phyloP scores from a whole-genome alignment of 2,329 filamentous ascomycete genomes.

The Hymenoscyphus salicellus region DNA sequence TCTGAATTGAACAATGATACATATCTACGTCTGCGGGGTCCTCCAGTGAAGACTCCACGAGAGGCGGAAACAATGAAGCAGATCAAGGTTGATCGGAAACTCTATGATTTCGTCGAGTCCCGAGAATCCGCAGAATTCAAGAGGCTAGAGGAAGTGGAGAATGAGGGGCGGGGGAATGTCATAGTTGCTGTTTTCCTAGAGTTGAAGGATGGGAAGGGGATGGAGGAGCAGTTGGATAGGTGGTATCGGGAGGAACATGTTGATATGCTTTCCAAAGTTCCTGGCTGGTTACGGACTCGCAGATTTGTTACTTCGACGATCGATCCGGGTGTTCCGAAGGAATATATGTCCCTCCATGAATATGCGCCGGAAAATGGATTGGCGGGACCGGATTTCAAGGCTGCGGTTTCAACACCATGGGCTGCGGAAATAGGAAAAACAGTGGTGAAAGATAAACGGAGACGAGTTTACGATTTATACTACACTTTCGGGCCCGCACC shows the following conservation, averaged over 20 bases:
- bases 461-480: constrained; percentile 67
- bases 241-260: constrained; percentile 78
- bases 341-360: constrained; percentile 69
- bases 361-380: constrained; percentile 66
- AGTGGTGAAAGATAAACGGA: constrained; percentile 54
- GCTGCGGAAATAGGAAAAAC: constrained; percentile 56
- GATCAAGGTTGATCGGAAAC: constrained; percentile 65
- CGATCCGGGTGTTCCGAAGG: constrained; percentile 53
- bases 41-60: constrained; percentile 53
- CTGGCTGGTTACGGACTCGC: constrained; percentile 75
- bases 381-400: constrained; percentile 60
- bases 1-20: constrained; percentile 64
- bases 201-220: constrained; percentile 51
- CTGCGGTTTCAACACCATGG: constrained; percentile 62
- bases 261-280: constrained; percentile 66
- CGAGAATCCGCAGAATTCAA: constrained; percentile 55
- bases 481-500: constrained; percentile 77
- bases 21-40: constrained; percentile 64
- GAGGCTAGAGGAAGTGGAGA: constrained; percentile 58
- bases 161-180: constrained; percentile 57
- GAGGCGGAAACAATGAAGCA: constrained; percentile 61
- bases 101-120: constrained; percentile 65
- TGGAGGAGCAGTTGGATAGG: constrained; percentile 55
- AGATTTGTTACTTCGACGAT: constrained; percentile 66
- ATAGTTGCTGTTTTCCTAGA: constrained; percentile 61